phyloP scores from a whole-genome alignment of 768 basidiomycete genomes.

The Tulasnella sp. region DNA sequence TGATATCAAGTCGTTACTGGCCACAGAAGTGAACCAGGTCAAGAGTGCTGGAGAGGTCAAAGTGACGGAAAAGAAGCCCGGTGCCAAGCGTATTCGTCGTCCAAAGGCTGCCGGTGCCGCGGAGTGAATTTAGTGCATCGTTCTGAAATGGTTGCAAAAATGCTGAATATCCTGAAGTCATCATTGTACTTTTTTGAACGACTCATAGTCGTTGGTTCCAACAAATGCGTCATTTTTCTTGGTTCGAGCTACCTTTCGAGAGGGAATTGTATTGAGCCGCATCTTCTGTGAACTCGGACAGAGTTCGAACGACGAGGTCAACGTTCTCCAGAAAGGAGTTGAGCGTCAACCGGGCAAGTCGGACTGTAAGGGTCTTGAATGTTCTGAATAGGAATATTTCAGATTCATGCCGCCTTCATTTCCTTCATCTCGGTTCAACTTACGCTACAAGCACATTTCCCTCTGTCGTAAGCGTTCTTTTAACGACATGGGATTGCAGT shows the following conservation, averaged over 20 bases:
- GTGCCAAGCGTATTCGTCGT: background rate
- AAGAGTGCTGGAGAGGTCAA: background rate
- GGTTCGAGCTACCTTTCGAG: background rate
- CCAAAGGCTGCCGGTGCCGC: background rate
- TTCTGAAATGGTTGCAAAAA: background rate
- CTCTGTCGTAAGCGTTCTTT: slow-evolving; percentile 59
- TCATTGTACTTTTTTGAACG: background rate
- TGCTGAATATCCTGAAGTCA: slow-evolving; percentile 4
- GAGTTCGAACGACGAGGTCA: slow-evolving; percentile 73
- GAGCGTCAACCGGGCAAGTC: slow-evolving; percentile 72
- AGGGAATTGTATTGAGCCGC: slow-evolving; percentile 32
- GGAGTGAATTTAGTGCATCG: background rate
- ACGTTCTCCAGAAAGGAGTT: slow-evolving; percentile 88
- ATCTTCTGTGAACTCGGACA: slow-evolving; percentile 70
- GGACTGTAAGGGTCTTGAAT: slow-evolving; percentile 70
- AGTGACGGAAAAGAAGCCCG: background rate
- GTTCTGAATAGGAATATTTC: slow-evolving; percentile 37
- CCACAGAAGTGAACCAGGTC: slow-evolving; percentile 37
- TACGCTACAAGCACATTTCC: slow-evolving; percentile 68
- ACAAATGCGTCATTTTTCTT: background rate
- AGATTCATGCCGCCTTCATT: background rate
- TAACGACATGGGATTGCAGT: slow-evolving; percentile 72
- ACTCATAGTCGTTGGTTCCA: background rate
- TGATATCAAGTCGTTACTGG: slow-evolving; percentile 69
- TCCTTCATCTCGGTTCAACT: slow-evolving; percentile 29